Evolutionary conservation across 1,284 basidiomycete species (phyloP).

Genomic region (Sporisorium graminicola): DNA sequence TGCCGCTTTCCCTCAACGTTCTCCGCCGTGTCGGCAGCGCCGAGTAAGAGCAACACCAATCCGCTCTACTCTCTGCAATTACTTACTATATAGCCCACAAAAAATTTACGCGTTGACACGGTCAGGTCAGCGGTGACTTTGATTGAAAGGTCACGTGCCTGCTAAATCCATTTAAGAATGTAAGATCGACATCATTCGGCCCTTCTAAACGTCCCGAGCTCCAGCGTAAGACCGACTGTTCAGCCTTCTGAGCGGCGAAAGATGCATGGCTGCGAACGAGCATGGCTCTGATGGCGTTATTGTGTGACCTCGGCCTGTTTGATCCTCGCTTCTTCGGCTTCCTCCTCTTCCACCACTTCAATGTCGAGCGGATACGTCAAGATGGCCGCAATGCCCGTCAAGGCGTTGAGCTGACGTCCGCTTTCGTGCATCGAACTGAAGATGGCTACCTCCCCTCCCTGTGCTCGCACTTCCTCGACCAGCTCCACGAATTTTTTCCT

Average conservation of each 20-base stretch:
- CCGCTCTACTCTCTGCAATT: background rate
- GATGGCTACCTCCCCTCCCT: constrained; percentile 92
- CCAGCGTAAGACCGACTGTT: background rate
- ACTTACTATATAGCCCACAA: no score
- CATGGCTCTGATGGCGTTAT: background rate
- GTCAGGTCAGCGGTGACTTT: background rate
- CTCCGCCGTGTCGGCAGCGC: background rate
- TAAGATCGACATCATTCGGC: constrained; percentile 9
- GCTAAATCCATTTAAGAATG: background rate
- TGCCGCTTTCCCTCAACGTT: background rate
- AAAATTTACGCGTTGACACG: constrained; percentile 25
- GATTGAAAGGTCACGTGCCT: constrained; percentile 18
- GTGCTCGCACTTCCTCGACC: constrained; percentile 88
- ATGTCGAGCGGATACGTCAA: constrained; percentile 95
- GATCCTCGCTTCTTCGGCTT: constrained; percentile 70
- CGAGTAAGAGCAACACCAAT: constrained; percentile 24
- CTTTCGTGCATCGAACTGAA: constrained; percentile 99
- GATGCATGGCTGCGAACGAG: background rate
- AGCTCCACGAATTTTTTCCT: constrained; percentile 82
- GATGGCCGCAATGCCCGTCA: constrained; percentile 95
- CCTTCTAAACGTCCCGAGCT: no score
- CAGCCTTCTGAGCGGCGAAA: background rate
- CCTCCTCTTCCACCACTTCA: constrained; percentile 76
- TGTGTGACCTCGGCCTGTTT: constrained; percentile 17
- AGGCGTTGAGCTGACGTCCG: constrained; percentile 85